Conservation (phyloP, 2,329 filamentous ascomycete species). For the Neonectria magnoliae region DNA sequence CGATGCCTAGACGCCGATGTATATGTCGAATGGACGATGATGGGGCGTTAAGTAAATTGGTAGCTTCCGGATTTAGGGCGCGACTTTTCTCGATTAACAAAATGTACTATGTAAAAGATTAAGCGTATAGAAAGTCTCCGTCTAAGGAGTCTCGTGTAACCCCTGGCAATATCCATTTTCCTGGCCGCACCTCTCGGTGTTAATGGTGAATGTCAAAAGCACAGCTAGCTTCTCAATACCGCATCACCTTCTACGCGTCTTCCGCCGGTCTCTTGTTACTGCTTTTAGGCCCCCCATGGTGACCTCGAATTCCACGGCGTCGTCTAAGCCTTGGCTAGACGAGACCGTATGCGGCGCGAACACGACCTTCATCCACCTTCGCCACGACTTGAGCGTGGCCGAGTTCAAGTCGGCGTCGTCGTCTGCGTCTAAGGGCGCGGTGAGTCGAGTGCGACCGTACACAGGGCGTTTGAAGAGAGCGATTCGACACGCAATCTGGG, state of each 20-base stretch:
- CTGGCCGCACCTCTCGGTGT: background rate
- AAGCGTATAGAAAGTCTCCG: background rate
- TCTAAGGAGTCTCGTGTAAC: background rate
- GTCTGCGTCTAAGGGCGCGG: constrained; percentile 48
- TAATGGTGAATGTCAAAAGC: background rate
- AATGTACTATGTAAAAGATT: background rate
- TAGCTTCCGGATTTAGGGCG: background rate
- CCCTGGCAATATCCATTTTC: background rate
- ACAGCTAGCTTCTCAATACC: background rate
- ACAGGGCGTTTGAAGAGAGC: constrained; percentile 79
- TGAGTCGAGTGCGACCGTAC: constrained; percentile 52
- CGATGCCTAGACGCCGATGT: constrained; percentile 6
- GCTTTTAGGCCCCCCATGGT: constrained; percentile 69
- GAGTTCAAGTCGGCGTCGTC: constrained; percentile 55
- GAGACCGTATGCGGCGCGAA: constrained; percentile 81
- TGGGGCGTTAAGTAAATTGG: constrained; percentile 4
- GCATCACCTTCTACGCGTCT: background rate
- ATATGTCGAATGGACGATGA: background rate
- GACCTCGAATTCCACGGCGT: constrained; percentile 79
- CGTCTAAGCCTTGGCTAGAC: constrained; percentile 57
- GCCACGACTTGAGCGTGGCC: constrained; percentile 68
- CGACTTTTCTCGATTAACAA: constrained; percentile 5
- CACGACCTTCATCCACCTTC: constrained; percentile 85
- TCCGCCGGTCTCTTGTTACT: constrained; percentile 26
- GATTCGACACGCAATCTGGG: constrained; percentile 85